These are phyloP conservation scores for Cyclotella distinguenda DNA, from an alignment of 108 stramenopile species.

Conservation along the genomic window DNA sequence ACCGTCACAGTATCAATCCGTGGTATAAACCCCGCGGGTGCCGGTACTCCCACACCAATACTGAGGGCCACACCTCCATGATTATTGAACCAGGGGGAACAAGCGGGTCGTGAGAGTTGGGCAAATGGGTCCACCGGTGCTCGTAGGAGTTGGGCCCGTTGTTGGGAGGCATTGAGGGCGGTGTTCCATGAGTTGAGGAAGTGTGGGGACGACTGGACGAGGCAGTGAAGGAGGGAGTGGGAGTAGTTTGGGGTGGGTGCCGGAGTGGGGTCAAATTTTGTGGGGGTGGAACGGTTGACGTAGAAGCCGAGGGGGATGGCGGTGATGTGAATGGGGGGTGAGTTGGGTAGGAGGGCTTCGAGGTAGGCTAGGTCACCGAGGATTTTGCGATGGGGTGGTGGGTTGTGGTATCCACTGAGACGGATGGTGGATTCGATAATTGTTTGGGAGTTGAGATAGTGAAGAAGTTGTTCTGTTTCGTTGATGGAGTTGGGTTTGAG, in stretches of 20 bases:
- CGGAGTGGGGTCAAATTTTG: constrained; percentile 86
- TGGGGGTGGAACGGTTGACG: constrained; percentile 70
- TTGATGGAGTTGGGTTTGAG: not conserved
- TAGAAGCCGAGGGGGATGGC: constrained; percentile 87
- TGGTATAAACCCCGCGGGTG: constrained; percentile 37
- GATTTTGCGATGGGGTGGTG: constrained; percentile 78
- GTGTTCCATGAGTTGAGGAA: constrained; percentile 51
- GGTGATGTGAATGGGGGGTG: constrained; percentile 68
- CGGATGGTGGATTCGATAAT: constrained; percentile 52
- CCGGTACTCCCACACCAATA: constrained; percentile 16
- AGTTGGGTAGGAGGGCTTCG: constrained; percentile 62
- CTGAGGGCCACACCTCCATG: constrained; percentile 49
- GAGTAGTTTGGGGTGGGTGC: constrained; percentile 68
- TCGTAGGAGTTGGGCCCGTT: constrained; percentile 49
- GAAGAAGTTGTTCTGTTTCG: constrained; percentile 49
- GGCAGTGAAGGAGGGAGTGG: constrained; percentile 75
- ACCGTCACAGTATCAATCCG: constrained; percentile 65
- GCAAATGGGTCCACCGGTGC: constrained; percentile 20
- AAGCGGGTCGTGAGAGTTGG: constrained; percentile 30
- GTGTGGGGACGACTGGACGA: constrained; percentile 55
- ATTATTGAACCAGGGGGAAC: constrained; percentile 32
- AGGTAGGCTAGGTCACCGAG: constrained; percentile 94
- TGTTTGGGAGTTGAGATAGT: constrained; percentile 55
- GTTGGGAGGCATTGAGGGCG: constrained; percentile 59
- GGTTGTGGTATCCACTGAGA: constrained; percentile 88